These are phyloP conservation scores for Ormosia emarginata DNA, from an alignment of 306 rosid genomes.

Conservation along the genomic window DNA sequence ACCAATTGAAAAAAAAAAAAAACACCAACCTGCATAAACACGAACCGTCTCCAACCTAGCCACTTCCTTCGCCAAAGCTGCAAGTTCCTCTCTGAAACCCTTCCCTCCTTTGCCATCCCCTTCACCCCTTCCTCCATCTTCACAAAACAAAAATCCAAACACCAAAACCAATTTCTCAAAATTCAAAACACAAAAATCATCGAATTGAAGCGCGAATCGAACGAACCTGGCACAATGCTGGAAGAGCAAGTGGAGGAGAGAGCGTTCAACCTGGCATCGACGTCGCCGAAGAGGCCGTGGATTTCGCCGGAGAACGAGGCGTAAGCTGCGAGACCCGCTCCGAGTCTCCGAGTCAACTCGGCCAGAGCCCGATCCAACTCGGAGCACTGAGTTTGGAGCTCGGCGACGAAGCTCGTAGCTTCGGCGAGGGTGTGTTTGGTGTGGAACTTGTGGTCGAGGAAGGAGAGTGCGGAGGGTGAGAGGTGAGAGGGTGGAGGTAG, in stretches of 20 bases:
- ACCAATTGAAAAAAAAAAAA: neutral
- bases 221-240: slow-evolving; percentile 39
- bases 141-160: neutral
- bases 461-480: slow-evolving; percentile 54
- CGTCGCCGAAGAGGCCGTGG: slow-evolving; percentile 40
- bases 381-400: slow-evolving; percentile 59
- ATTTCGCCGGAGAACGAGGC: slow-evolving; percentile 58
- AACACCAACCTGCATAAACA: slow-evolving; percentile 65
- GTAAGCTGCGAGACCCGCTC: slow-evolving; percentile 50
- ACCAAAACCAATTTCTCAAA: neutral
- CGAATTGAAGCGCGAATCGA: neutral
- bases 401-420: slow-evolving; percentile 48
- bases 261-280: slow-evolving; percentile 38
- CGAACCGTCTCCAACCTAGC: slow-evolving; percentile 84
- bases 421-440: slow-evolving; percentile 29
- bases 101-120: slow-evolving; percentile 41
- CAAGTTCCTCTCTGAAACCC: slow-evolving; percentile 77
- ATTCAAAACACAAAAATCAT: neutral
- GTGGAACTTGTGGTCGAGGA: slow-evolving; percentile 50
- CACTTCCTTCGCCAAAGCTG: slow-evolving; percentile 88
- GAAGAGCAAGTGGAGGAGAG: slow-evolving; percentile 48
- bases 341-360: slow-evolving; percentile 60
- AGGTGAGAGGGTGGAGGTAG: slow-evolving; percentile 54
- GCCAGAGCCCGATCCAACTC: slow-evolving; percentile 58
- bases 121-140: slow-evolving; percentile 43